Percentiles rank a stretch among this genome's conserved stretches.
Conservation (phyloP, 768 basidiomycete species). For the Tubosaeta sp. region DNA sequence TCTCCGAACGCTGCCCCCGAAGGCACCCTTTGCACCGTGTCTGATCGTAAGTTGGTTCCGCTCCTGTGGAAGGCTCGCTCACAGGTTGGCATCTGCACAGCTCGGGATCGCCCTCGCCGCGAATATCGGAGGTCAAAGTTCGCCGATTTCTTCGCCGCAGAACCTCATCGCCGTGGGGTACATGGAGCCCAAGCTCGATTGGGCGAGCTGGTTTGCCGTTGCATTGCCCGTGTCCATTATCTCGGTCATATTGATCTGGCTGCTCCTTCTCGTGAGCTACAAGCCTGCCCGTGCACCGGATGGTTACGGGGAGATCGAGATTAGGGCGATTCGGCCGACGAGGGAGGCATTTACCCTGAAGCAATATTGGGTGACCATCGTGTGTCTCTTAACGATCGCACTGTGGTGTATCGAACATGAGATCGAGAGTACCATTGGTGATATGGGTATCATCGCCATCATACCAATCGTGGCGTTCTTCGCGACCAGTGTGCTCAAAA, state of each 20-base stretch:
- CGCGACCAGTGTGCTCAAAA: conserved; percentile 87
- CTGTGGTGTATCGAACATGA: conserved; percentile 87
- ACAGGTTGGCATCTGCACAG: conserved; percentile 34
- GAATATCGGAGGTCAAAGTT: conserved; percentile 96
- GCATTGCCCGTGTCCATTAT: conserved; percentile 85
- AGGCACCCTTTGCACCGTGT: conserved; percentile 83
- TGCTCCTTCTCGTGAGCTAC: conserved; percentile 80
- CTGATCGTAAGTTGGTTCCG: conserved; percentile 64
- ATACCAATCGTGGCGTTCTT: conserved; percentile 93
- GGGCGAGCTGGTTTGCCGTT: conserved; percentile 93
- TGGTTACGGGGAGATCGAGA: conserved; percentile 74
- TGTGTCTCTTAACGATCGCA: conserved; percentile 79
- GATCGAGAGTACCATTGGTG: conserved; percentile 75
- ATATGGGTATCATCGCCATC: conserved; percentile 97
- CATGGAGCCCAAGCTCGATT: conserved; percentile 84
- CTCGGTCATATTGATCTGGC: conserved; percentile 90
- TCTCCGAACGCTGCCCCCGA: conserved; percentile 82
- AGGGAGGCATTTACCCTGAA: conserved; percentile 76
- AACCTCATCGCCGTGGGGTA: conserved; percentile 88
- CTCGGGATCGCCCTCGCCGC: conserved; percentile 97
- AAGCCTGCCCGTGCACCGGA: conserved; percentile 66
- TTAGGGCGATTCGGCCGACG: conserved; percentile 79
- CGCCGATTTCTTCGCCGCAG: conserved; percentile 96
- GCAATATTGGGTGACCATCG: conserved; percentile 86
- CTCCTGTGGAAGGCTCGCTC: background rate